Percentiles rank a stretch among this genome's conserved stretches.
These are phyloP conservation scores for Asterella californica DNA, from an alignment of 225 moss, liverwort and hornwort genomes.

Conservation along the genomic window DNA sequence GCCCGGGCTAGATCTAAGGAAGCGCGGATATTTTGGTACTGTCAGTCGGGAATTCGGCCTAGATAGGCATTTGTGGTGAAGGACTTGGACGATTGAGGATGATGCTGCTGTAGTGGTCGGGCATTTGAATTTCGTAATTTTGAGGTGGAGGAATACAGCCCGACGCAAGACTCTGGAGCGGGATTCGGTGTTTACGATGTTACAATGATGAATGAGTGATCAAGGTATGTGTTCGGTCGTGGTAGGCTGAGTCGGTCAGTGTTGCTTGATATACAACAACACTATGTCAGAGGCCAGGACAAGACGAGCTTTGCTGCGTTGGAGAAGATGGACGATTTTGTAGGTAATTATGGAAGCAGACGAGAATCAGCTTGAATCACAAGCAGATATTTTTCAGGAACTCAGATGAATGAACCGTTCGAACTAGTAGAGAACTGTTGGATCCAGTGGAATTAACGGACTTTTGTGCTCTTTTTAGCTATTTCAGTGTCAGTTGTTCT, in stretches of 20 bases:
- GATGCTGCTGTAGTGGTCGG: background rate
- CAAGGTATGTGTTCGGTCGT: background rate
- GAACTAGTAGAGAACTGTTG: background rate
- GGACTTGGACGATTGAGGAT: background rate
- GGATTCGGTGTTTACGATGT: background rate
- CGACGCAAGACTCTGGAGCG: background rate
- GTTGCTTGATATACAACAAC: background rate
- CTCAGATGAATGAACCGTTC: background rate
- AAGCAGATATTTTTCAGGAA: background rate
- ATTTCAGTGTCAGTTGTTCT: background rate
- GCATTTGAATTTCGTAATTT: constrained; percentile 8
- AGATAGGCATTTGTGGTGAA: background rate
- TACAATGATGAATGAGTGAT: constrained; percentile 2
- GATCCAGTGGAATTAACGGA: background rate
- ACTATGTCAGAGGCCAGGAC: background rate
- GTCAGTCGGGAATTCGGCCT: background rate
- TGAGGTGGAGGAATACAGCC: background rate
- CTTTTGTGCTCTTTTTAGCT: background rate
- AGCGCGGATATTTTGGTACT: background rate
- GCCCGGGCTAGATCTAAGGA: constrained; percentile 3
- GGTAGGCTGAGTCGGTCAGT: too few species aligned
- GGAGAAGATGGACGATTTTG: background rate
- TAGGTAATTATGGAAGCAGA: background rate
- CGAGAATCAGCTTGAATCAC: background rate
- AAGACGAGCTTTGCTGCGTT: too few species aligned